These are phyloP conservation scores for Tricholoma matsutake DNA, from an alignment of 768 basidiomycete genomes.

Conservation along the genomic window DNA sequence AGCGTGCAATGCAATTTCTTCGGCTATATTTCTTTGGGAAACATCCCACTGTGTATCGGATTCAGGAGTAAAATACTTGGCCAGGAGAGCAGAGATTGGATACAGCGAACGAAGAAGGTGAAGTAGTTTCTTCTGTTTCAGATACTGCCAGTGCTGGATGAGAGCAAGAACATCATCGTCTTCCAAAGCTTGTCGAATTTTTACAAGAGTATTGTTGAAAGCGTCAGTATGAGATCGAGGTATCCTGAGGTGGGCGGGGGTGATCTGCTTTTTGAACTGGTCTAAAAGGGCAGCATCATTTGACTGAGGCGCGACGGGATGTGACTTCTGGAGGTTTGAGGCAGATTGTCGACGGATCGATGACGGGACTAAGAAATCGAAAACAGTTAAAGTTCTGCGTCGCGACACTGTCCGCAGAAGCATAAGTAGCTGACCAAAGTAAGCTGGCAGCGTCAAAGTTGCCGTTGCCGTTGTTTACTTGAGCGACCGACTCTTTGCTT, in stretches of 20 bases:
- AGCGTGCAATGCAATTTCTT: conserved; percentile 48
- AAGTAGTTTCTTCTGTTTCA: conserved; percentile 42
- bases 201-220: conserved; percentile 32
- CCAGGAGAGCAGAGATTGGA: conserved; percentile 38
- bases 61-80: conserved; percentile 19
- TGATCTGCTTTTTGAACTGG: conserved; percentile 12
- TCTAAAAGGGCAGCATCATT: conserved; percentile 9
- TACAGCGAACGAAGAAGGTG: conserved; percentile 43
- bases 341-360: conserved; percentile 19
- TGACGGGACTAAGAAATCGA: conserved; percentile 45
- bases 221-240: conserved; percentile 17
- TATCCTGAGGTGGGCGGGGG: conserved; percentile 3
- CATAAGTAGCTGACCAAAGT: background rate
- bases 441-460: background rate
- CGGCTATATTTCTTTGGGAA: conserved; percentile 27
- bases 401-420: conserved; percentile 16
- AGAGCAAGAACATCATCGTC: conserved; percentile 29
- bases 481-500: too few species aligned
- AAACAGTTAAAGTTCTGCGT: conserved; percentile 24
- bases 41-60: conserved; percentile 21
- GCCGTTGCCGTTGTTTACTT: background rate
- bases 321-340: background rate
- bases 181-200: conserved; percentile 37
- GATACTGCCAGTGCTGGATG: conserved; percentile 37
- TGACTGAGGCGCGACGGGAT: conserved; percentile 7